Percentiles rank a stretch among this genome's conserved stretches.
phyloP scores from a whole-genome alignment of 164 flowering plant genomes.

The Pachysandra terminalis region DNA sequence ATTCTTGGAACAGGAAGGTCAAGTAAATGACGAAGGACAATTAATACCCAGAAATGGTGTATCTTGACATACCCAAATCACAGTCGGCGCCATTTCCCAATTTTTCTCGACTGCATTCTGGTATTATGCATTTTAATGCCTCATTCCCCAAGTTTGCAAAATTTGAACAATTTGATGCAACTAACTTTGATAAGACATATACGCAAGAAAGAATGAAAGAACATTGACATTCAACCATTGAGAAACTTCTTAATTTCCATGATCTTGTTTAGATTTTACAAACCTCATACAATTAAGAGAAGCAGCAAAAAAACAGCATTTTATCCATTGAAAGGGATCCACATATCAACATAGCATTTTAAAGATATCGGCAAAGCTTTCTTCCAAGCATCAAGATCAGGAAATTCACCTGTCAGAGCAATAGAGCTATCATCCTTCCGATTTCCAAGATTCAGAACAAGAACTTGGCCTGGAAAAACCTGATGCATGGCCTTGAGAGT shows the following conservation, averaged over 20 bases:
- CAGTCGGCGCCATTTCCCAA: not conserved
- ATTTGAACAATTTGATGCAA: too few relatives aligned
- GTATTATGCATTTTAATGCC: not conserved
- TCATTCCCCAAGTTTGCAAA: not conserved
- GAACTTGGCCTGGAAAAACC: conserved; percentile 52
- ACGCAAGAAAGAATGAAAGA: not conserved
- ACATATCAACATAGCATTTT: conserved; percentile 56
- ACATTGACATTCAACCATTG: not conserved
- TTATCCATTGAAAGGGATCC: conserved; percentile 44
- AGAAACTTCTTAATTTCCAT: not conserved
- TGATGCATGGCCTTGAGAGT: conserved; percentile 58
- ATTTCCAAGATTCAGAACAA: conserved; percentile 53
- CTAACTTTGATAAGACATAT: too few relatives aligned
- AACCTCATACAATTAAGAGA: not conserved
- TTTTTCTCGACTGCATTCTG: not conserved
- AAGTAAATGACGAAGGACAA: too few relatives aligned
- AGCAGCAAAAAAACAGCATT: not conserved
- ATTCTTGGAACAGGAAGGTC: too few relatives aligned
- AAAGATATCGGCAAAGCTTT: conserved; percentile 41
- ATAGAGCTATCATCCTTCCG: conserved; percentile 65
- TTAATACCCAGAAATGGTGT: too few relatives aligned
- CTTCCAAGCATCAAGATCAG: conserved; percentile 56
- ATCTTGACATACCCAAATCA: not conserved
- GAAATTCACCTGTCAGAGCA: conserved; percentile 68
- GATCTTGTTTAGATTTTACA: not conserved